Evolutionary conservation across 768 basidiomycete genomes (phyloP), one percentile per base, ranked within the genome.

Genomic region (Fomitopsis serialis): DNA sequence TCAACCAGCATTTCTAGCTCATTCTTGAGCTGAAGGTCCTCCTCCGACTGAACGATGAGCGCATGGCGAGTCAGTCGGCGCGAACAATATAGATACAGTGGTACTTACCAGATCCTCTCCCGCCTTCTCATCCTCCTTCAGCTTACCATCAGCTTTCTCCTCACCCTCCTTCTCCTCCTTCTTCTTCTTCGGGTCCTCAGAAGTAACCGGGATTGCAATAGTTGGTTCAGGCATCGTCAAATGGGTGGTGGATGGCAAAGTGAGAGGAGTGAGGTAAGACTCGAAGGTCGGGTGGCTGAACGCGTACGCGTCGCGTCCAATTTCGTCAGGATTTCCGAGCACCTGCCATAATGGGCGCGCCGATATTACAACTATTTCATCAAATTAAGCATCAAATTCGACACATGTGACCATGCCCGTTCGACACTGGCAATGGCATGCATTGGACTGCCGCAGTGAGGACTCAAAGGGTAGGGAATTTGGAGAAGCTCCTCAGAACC

Each of bases 1-100:
- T 98, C 94, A 25, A 96, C 84, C 23, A 98, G 80, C 94, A 99
- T 93, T 68, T 98, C 97, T 21, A 99, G 78, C 71, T 99, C 95
- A 54, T 82, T 86, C 72, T 90, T 91, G 54, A 99, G 81, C 65
- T 94, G 90, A 29, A 84, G 75, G 70, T 99, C 97, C 72, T 98
- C 97, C 66, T 99, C 97, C 24, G 90, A 93, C 94, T 95, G 44
- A 15, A 35, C 21, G 13, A 48, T 48, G 53, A 36, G 22, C 32
- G 4, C 27, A 23, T 45, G 4, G 8, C 32, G 11, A 22, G 19
- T 34, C 6, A 32, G 19, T 34, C 22, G 43, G 19, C 6, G 21
- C 50, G 9, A 50, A 49, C 45, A 12, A 52, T 21, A 35, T 29
- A 35, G 25, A 48, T 45, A 37, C 29, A 23, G 8, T 19, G n/a